Conservation (phyloP, 768 basidiomycete genomes). For the Hypholoma sublateritium region DNA sequence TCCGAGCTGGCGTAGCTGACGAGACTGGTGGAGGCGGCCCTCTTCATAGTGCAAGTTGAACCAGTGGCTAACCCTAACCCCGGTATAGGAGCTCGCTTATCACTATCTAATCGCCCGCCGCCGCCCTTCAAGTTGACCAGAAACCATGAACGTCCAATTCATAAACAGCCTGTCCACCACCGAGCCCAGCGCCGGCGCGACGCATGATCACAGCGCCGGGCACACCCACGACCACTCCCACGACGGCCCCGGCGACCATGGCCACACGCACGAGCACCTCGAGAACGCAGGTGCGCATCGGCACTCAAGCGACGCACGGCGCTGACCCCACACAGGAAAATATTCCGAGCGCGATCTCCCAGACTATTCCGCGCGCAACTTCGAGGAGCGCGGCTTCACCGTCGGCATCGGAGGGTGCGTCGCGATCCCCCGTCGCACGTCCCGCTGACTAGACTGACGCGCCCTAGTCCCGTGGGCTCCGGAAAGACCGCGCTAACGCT, state of each 20-base stretch:
- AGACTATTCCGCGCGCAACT: constrained; percentile 81
- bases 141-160: constrained; percentile 65
- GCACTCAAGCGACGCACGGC: background rate
- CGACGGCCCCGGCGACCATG: constrained; percentile 59
- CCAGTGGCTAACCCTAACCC: constrained; percentile 25
- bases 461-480: constrained; percentile 89
- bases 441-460: background rate
- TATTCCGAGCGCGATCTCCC: constrained; percentile 92
- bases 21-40: constrained; percentile 29
- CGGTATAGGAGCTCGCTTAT: constrained; percentile 8
- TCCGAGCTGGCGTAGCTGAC: constrained; percentile 55
- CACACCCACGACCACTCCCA: constrained; percentile 13
- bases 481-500: constrained; percentile 96
- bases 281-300: constrained; percentile 72
- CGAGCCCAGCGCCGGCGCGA: constrained; percentile 32
- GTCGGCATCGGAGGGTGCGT: constrained; percentile 96
- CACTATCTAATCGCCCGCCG: constrained; percentile 5
- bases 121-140: background rate
- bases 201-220: constrained; percentile 58
- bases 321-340: constrained; percentile 58
- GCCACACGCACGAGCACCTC: constrained; percentile 92
- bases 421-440: background rate
- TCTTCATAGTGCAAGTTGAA: constrained; percentile 32
- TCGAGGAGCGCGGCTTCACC: constrained; percentile 92
- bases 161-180: constrained; percentile 62